Evolutionary conservation across 2,329 filamentous ascomycete species (phyloP).

Genomic region (Erysiphe neolycopersici): DNA sequence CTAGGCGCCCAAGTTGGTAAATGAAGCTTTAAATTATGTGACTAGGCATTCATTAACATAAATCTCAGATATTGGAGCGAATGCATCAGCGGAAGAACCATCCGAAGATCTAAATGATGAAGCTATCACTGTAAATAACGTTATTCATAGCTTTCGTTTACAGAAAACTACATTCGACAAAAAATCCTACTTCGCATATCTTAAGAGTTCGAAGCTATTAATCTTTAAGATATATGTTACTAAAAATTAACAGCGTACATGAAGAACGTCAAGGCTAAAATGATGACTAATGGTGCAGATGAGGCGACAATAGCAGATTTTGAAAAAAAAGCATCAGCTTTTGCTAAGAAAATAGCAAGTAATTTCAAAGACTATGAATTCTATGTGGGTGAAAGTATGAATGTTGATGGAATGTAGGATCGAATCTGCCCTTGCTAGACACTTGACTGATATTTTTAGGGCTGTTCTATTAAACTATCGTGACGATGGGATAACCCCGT

Average conservation of each 20-base stretch:
- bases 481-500: conserved; percentile 82
- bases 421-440: conserved; percentile 1
- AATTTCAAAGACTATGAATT: conserved; percentile 97
- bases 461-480: conserved; percentile 91
- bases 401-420: conserved; percentile 75
- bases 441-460: conserved; percentile 2
- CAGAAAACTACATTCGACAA: conserved; percentile 59
- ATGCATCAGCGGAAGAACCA: conserved; percentile 81
- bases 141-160: conserved; percentile 78
- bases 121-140: conserved; percentile 61
- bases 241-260: conserved; percentile 37
- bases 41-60: conserved; percentile 3
- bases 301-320: conserved; percentile 49
- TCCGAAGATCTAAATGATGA: conserved; percentile 49
- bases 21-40: not conserved
- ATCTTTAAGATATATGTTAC: not conserved
- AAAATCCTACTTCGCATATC: conserved; percentile 56
- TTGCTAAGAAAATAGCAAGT: conserved; percentile 50
- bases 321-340: conserved; percentile 46
- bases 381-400: conserved; percentile 75
- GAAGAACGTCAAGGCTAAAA: conserved; percentile 54
- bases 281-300: conserved; percentile 33
- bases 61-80: conserved; percentile 57
- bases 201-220: conserved; percentile 40
- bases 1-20: conserved; percentile 34